Percentiles rank a stretch among this genome's conserved stretches.
Evolutionary conservation across 2,329 filamentous ascomycete species (phyloP).

Genomic region (Tolypocladium album): DNA sequence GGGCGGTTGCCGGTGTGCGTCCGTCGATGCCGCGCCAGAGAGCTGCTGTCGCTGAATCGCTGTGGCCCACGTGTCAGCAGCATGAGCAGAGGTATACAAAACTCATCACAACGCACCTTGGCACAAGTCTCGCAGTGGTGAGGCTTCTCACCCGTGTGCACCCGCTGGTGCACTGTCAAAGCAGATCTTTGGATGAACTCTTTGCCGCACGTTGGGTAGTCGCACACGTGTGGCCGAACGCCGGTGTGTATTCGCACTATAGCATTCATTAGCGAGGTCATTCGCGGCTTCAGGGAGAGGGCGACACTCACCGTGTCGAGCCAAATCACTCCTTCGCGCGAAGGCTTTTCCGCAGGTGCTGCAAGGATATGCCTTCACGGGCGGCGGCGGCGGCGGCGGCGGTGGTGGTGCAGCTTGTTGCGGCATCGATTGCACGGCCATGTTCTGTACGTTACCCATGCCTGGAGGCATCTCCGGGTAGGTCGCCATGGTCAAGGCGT

Average conservation of each 20-base stretch:
- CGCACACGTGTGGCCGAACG: slow-evolving; percentile 82
- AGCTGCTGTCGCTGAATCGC: slow-evolving; percentile 96
- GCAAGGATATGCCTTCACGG: slow-evolving; percentile 70
- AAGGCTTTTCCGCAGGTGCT: slow-evolving; percentile 86
- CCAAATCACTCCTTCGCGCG: slow-evolving; percentile 84
- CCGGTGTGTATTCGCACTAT: slow-evolving; percentile 95
- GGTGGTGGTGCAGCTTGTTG: slow-evolving; percentile 19
- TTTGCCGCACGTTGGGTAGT: slow-evolving; percentile 80
- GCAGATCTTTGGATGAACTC: slow-evolving; percentile 96
- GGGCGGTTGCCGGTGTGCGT: slow-evolving; percentile 94
- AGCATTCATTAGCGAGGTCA: neutral
- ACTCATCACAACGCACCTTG: slow-evolving; percentile 53
- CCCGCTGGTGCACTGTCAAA: slow-evolving; percentile 86
- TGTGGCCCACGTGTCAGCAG: slow-evolving; percentile 22
- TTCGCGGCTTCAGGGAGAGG: neutral
- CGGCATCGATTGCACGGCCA: slow-evolving; percentile 26
- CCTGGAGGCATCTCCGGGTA: slow-evolving; percentile 22
- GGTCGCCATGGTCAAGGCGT: slow-evolving; percentile 29
- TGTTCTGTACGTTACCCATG: slow-evolving; percentile 24
- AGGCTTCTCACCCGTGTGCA: slow-evolving; percentile 96
- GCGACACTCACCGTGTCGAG: slow-evolving; percentile 64
- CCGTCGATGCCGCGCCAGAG: slow-evolving; percentile 80
- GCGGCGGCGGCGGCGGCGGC: slow-evolving; percentile 20
- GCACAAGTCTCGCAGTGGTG: slow-evolving; percentile 95
- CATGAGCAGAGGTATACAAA: neutral